Evolutionary conservation across 192 early-diverging fungal genomes (phyloP).

Genomic region (Linnemannia hyalina): DNA sequence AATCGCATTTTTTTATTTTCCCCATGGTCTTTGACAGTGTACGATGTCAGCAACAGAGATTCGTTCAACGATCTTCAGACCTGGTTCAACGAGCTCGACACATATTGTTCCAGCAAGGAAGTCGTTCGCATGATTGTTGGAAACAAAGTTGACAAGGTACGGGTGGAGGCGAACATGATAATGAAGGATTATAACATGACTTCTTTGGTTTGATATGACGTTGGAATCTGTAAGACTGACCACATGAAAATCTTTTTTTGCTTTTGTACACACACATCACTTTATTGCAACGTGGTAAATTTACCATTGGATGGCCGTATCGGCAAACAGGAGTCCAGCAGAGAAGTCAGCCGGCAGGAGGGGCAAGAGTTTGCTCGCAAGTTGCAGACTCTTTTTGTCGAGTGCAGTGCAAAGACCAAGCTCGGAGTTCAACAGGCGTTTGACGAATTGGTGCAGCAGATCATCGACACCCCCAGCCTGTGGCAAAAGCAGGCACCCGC

Average conservation of each 20-base stretch:
- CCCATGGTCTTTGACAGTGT: slow-evolving; percentile 70
- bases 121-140: slow-evolving; percentile 98
- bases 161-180: background rate
- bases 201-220: slow-evolving; percentile 12
- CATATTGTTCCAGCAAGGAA: slow-evolving; percentile 87
- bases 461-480: slow-evolving; percentile 59
- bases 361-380: slow-evolving; percentile 92
- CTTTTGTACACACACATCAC: background rate
- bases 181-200: background rate
- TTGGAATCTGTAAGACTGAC: slow-evolving; percentile 27
- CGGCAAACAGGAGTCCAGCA: slow-evolving; percentile 59
- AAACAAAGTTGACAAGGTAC: slow-evolving; percentile 97
- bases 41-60: slow-evolving; percentile 95
- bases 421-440: slow-evolving; percentile 94
- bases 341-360: slow-evolving; percentile 88
- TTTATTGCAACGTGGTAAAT: background rate
- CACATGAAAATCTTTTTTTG: slow-evolving; percentile 1
- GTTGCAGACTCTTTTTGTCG: slow-evolving; percentile 94
- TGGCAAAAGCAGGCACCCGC: slow-evolving; percentile 51
- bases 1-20: background rate
- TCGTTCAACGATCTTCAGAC: slow-evolving; percentile 92
- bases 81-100: slow-evolving; percentile 97
- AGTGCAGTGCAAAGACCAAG: slow-evolving; percentile 96
- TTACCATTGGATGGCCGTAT: background rate
- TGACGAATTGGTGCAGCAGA: slow-evolving; percentile 93